These are phyloP conservation scores for Bretziella fagacearum DNA, from an alignment of 2,329 filamentous ascomycete genomes.

Conservation along the genomic window DNA sequence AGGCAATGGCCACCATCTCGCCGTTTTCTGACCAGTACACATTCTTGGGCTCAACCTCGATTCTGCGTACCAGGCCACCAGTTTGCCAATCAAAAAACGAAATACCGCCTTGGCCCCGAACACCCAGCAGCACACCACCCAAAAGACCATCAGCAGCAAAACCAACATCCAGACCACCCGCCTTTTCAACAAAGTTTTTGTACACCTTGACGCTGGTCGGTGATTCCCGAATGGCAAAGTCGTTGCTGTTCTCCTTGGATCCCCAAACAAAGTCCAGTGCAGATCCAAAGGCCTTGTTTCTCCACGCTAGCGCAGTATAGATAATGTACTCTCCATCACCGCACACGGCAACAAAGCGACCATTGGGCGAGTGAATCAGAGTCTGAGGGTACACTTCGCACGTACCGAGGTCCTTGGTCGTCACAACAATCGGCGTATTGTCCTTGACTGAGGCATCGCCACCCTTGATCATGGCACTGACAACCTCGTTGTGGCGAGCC, in stretches of 20 bases:
- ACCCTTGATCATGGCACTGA: constrained; percentile 88
- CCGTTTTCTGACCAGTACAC: constrained; percentile 98
- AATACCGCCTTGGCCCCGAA: constrained; percentile 86
- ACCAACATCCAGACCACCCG: constrained; percentile 75
- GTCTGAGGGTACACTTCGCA: constrained; percentile 96
- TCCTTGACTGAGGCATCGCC: constrained; percentile 72
- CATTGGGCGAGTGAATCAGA: constrained; percentile 88
- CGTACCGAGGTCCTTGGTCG: constrained; percentile 85
- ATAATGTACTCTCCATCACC: constrained; percentile 98
- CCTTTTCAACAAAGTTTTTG: constrained; percentile 92
- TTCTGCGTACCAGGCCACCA: constrained; percentile 74
- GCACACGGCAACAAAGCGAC: constrained; percentile 63
- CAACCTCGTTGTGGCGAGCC: constrained; percentile 87
- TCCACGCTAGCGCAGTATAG: constrained; percentile 88
- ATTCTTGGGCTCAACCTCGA: constrained; percentile 58
- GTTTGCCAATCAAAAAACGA: constrained; percentile 95
- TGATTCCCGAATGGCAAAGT: constrained; percentile 93
- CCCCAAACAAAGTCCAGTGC: constrained; percentile 96
- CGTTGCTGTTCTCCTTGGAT: constrained; percentile 92
- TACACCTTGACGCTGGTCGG: constrained; percentile 89
- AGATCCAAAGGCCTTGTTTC: constrained; percentile 93
- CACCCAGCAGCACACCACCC: constrained; percentile 78
- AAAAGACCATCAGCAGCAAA: constrained; percentile 87
- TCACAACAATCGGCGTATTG: constrained; percentile 66
- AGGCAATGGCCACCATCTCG: constrained; percentile 80